A percentile compares a stretch with the other conserved stretches of the same genome.
phyloP scores from a whole-genome alignment of 768 basidiomycete genomes.

The Suillus occidentalis region DNA sequence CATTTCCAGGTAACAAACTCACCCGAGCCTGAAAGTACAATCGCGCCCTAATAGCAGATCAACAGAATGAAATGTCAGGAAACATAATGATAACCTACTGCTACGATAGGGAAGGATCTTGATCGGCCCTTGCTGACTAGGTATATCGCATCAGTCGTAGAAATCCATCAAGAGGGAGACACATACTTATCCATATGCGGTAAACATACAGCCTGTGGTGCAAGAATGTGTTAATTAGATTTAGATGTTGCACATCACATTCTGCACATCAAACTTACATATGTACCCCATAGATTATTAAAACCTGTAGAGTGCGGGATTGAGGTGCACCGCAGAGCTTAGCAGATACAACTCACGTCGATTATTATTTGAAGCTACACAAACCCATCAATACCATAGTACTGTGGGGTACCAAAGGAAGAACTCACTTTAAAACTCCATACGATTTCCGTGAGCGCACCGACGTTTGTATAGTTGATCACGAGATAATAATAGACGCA shows the following conservation, averaged over 20 bases:
- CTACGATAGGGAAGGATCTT: not conserved
- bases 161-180: not conserved
- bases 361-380: not conserved
- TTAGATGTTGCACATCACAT: not conserved
- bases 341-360: not conserved
- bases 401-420: not conserved
- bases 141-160: not conserved
- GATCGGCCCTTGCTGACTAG: slow-evolving; percentile 4
- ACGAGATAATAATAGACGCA: slow-evolving; percentile 38
- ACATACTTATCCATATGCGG: slow-evolving; percentile 9
- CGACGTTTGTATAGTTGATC: slow-evolving; percentile 32
- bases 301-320: not conserved
- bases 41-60: not conserved
- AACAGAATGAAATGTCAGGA: not conserved
- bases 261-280: not conserved
- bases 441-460: slow-evolving; percentile 27
- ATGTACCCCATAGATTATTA: not conserved
- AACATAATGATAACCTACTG: not conserved
- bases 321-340: not conserved
- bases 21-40: not conserved
- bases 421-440: slow-evolving; percentile 21
- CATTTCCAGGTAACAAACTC: not conserved
- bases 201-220: not conserved
- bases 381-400: not conserved
- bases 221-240: not conserved